Base-by-base conservation (phyloP, 768 basidiomycete species). In the Xanthoconium purpureum region DNA sequence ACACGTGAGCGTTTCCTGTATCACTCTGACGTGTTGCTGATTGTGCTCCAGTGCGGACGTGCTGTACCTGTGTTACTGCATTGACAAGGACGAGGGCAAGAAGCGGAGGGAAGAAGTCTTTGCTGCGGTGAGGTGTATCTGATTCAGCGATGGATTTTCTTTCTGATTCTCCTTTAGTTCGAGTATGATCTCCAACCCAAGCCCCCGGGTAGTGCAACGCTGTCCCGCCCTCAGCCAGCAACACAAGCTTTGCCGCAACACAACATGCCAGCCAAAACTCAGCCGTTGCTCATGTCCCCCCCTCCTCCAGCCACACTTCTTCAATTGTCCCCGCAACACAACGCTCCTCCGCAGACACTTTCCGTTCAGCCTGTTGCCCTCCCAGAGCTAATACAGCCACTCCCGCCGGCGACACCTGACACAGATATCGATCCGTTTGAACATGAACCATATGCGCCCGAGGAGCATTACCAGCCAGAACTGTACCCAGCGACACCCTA, bases 61-160 rank as follows among this genome's bases (percentile, higher is more conserved):
- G 10, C 58, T 88, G 55, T 88, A 85, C 64, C 74, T 88, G 44
- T 88, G 87, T 61, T 84, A 85, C 62, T 83, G 83, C 57, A 82
- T 87, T 42, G 86, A 87, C 64, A 76, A 80, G 57, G 81, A 83
- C 29, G 70, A 73, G 3, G 82, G 83, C 3, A 74, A 79, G 39
- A 70, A 69, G 40, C 82, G 80, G 49, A 76, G 76, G 50, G 74
- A 77, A 32, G 78, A 84, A 60, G 85, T 84, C 13, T 81, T 80
- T 57, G 71, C 75, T 20, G 80, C 84, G 35, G 85, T 87, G 61
- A 69, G 81, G 72, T 15, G 12, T 15, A 18, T 38, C 24, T 15
- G 1, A 12, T 47, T 46, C 30, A 5, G 44, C 35, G 37, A 32
- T 29, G n/a, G 2, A 17, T 24, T 35, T 46, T 46, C 37, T 6